These are phyloP conservation scores for Ceratocystis diversiconidia DNA, from an alignment of 2,329 filamentous ascomycete species.

Conservation along the genomic window DNA sequence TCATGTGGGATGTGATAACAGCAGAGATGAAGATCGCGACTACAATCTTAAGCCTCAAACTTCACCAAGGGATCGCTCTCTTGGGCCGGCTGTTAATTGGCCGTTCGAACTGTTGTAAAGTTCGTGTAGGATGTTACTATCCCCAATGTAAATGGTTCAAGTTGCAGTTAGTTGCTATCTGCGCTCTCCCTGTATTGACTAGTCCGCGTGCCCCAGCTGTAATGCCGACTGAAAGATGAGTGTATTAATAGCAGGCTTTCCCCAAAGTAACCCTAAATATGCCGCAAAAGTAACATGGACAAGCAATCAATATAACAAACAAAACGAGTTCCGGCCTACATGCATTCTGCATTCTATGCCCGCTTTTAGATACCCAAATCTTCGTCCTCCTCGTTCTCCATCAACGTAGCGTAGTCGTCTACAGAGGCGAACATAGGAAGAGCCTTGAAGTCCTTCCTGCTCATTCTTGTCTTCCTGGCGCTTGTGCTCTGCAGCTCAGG, in stretches of 20 bases:
- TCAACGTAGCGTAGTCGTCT: conserved; percentile 81
- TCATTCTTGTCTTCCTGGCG: conserved; percentile 36
- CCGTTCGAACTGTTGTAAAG: too few relatives aligned
- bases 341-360: neutral
- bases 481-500: conserved; percentile 25
- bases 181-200: neutral
- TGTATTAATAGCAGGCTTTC: conserved; percentile 6
- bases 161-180: too few relatives aligned
- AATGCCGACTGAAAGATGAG: conserved; percentile 1
- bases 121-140: too few relatives aligned
- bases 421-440: conserved; percentile 85
- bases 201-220: neutral
- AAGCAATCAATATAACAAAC: conserved; percentile 3
- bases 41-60: too few relatives aligned
- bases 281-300: neutral
- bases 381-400: conserved; percentile 55
- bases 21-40: too few relatives aligned
- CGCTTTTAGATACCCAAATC: conserved; percentile 15
- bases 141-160: too few relatives aligned
- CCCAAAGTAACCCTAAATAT: conserved; percentile 1
- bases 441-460: conserved; percentile 72
- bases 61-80: too few relatives aligned
- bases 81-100: too few relatives aligned
- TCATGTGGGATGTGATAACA: too few relatives aligned
- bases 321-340: neutral